phyloP scores from a whole-genome alignment of 2,329 filamentous ascomycete genomes.

The Trichoderma sp. region DNA sequence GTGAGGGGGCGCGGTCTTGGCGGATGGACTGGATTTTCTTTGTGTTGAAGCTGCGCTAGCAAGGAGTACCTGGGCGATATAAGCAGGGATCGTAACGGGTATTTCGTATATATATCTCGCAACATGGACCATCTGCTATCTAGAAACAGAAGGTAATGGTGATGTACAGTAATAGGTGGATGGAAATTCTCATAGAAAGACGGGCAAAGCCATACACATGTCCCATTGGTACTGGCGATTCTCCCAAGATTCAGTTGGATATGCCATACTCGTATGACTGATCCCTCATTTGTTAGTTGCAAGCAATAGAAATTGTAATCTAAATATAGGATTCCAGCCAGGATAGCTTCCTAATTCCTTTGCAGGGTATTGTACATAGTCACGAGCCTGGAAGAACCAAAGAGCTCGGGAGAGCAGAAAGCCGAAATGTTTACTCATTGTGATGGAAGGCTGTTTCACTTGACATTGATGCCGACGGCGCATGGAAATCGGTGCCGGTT shows the following conservation, averaged over 20 bases:
- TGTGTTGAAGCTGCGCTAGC: background rate
- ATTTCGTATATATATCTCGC: background rate
- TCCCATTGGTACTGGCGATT: background rate
- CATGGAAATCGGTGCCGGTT: background rate
- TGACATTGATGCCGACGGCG: background rate
- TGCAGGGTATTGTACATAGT: background rate
- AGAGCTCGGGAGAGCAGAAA: background rate
- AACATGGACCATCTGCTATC: background rate
- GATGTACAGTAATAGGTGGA: background rate
- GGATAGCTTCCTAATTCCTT: background rate
- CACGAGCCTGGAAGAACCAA: background rate
- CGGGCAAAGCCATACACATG: background rate
- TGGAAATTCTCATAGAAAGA: background rate
- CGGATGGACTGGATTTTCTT: background rate
- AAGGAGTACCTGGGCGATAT: background rate
- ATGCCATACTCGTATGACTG: background rate
- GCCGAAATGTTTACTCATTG: background rate
- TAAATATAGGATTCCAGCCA: background rate
- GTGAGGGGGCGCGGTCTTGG: background rate
- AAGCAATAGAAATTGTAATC: background rate
- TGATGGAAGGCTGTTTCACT: background rate
- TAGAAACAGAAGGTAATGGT: background rate
- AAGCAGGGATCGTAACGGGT: background rate
- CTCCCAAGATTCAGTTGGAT: background rate
- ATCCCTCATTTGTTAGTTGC: background rate